Base-by-base conservation (phyloP, 129 eudicot genomes). In the Chrysanthemum makinoi region DNA sequence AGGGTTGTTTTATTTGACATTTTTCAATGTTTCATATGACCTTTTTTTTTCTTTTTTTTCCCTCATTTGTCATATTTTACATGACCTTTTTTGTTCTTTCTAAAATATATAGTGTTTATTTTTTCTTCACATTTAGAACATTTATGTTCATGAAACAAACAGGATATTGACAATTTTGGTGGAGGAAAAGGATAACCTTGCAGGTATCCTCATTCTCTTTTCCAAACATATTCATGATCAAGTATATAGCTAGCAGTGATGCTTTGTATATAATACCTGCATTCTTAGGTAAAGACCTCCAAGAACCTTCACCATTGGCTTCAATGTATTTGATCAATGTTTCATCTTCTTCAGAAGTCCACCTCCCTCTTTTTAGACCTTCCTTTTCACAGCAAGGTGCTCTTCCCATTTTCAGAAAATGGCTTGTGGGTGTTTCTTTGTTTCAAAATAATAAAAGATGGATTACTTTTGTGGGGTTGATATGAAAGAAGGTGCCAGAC, bases 381-480 rank as follows among this genome's bases (percentile, higher is more conserved):
- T 83, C 89, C 74, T 93, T 93, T 70, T 89, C 92, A 70, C 98
- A 93, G 57, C 98, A 93, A 52, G 98, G 95, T 2, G 96, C 80
- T 76, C 96, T 83, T 44, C 92, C 98, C 98, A 93, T 93, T 35
- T 73, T 46, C 2, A 8, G 8, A 30, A 16, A 11, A 12, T 12
- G 3, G 47, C 5, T 24, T 49, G 22, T 48, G n/a, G 24, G 22
- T 70, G 52, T 53, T 57, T 57, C 14, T 57, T 26, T 39, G 10
- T 39, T 39, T 1, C 46, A 39, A 39, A 39, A 7, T 39, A 39
- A 39, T 39, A 39, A 39, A 39, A 39, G 46, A 6, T 39, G 1
- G 10, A 7, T 39, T 39, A 39, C 49, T 64, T 52, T 52, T 52
- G 18, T 52, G 57, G 57, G 57, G 57, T 7, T 52, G 57, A 52